A percentile compares a stretch with the other conserved stretches of the same genome.
Conservation (phyloP, 495 filamentous ascomycete species). For the Aspergillus saccharolyticus region DNA sequence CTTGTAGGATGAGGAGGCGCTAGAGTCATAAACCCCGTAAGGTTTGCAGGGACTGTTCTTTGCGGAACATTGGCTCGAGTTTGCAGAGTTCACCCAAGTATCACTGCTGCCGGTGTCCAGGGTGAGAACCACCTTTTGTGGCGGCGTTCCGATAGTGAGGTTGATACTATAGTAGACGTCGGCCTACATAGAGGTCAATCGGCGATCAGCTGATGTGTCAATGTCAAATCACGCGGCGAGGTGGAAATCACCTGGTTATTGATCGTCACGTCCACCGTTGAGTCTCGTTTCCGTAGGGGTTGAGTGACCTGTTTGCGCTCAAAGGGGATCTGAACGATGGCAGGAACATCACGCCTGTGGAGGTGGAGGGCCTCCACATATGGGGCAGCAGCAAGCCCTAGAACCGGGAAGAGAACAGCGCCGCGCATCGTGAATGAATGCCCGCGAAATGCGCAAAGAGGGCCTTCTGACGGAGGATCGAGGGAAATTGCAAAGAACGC, state of each 20-base stretch:
- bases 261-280: constrained; percentile 23
- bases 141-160: constrained; percentile 61
- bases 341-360: constrained; percentile 27
- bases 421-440: constrained; percentile 11
- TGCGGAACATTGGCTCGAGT: constrained; percentile 20
- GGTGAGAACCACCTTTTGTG: constrained; percentile 53
- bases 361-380: constrained; percentile 22
- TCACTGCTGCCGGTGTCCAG: constrained; percentile 78
- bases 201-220: constrained; percentile 4
- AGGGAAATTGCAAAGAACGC: too few species aligned
- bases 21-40: constrained; percentile 49
- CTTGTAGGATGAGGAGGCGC: constrained; percentile 62
- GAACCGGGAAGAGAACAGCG: constrained; percentile 13
- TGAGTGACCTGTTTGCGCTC: constrained; percentile 33
- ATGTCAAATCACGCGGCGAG: neutral
- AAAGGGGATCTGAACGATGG: constrained; percentile 45
- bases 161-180: constrained; percentile 63
- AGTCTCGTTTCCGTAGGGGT: constrained; percentile 32
- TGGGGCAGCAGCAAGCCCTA: constrained; percentile 11
- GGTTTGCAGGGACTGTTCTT: constrained; percentile 42
- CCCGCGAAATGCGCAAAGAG: too few species aligned
- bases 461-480: too few species aligned
- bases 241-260: constrained; percentile 14
- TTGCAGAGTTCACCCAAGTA: constrained; percentile 52
- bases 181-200: constrained; percentile 24